These are phyloP conservation scores for Aurantiochytrium sp. DNA, from an alignment of 108 stramenopile species.

Conservation along the genomic window DNA sequence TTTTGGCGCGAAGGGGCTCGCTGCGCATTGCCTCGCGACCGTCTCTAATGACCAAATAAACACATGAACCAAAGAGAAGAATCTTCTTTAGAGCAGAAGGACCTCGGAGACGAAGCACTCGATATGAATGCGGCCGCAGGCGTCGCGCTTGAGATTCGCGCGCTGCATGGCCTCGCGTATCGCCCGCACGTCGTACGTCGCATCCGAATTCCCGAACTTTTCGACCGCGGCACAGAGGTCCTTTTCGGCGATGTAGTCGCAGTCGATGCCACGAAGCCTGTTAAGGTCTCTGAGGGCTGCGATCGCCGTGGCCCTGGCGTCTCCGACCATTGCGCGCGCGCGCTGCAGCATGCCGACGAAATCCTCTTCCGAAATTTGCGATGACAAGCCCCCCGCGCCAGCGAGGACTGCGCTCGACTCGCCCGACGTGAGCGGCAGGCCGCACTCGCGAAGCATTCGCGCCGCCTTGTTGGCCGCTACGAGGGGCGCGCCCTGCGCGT, in stretches of 20 bases:
- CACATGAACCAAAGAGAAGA: background rate
- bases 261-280: background rate
- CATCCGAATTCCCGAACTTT: background rate
- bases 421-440: background rate
- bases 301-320: background rate
- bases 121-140: background rate
- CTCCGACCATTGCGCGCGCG: background rate
- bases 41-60: no score
- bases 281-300: background rate
- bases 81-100: background rate
- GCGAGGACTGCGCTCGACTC: background rate
- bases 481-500: background rate
- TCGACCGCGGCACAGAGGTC: background rate
- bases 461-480: background rate
- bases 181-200: background rate
- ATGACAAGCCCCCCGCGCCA: background rate
- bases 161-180: background rate
- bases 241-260: background rate
- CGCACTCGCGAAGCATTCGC: background rate
- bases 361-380: background rate
- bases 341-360: background rate
- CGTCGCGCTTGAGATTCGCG: background rate
- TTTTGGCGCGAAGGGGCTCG: background rate
- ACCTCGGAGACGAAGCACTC: background rate
- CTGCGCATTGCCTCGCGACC: background rate